Percentiles rank a stretch among this genome's conserved stretches.
Evolutionary conservation across 805 yeast genomes (phyloP).

Genomic region (Metschnikowia lochheadii): DNA sequence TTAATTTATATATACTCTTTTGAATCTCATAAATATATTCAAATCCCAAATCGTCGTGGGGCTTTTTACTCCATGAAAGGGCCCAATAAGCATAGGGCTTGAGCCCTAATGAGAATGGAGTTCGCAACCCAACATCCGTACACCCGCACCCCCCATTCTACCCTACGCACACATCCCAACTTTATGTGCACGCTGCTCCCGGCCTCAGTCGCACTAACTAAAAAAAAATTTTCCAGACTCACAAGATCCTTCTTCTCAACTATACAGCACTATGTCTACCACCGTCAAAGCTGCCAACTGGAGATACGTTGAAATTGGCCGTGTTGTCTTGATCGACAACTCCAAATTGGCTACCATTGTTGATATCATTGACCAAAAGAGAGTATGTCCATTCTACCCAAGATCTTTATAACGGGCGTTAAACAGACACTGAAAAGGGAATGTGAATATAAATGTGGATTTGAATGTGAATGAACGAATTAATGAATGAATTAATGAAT

Average conservation of each 20-base stretch:
- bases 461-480: too few relatives aligned
- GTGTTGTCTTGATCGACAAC: constrained; percentile 86
- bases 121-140: constrained; percentile 6
- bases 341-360: constrained; percentile 94
- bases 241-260: constrained; percentile 9
- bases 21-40: too few relatives aligned
- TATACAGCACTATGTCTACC: constrained; percentile 30
- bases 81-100: constrained; percentile 13
- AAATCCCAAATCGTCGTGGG: too few relatives aligned
- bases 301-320: constrained; percentile 99
- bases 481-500: too few relatives aligned
- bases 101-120: constrained; percentile 9
- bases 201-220: constrained; percentile 12
- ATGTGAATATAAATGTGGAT: too few relatives aligned
- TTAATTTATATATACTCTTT: too few relatives aligned
- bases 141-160: not conserved
- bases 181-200: constrained; percentile 12
- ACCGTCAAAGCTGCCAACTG: constrained; percentile 95
- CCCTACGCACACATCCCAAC: too few relatives aligned
- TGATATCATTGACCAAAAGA: constrained; percentile 98
- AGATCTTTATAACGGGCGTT: too few relatives aligned
- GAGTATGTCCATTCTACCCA: constrained; percentile 56
- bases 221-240: constrained; percentile 15
- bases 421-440: too few relatives aligned
- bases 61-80: too few relatives aligned